A percentile compares a stretch with the other conserved stretches of the same genome.
phyloP scores from a whole-genome alignment of 1,284 basidiomycete genomes.

The Singerocomus rubriflavus region DNA sequence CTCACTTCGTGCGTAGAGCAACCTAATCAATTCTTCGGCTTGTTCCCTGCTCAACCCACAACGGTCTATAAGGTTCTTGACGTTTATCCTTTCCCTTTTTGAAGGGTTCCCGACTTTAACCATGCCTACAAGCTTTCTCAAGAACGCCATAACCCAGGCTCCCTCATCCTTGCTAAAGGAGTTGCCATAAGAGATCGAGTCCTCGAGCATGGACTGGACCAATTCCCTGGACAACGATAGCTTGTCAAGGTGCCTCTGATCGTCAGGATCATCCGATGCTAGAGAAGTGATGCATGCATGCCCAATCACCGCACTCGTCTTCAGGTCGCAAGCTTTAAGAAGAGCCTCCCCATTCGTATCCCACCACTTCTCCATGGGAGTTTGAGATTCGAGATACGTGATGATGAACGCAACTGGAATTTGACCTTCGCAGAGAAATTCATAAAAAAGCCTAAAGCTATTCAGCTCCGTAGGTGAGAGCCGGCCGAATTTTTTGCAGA shows the following conservation, averaged over 20 bases:
- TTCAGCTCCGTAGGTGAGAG: slow-evolving; percentile 19
- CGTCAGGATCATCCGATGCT: background rate
- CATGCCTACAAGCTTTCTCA: too few species aligned
- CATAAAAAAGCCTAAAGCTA: slow-evolving; percentile 27
- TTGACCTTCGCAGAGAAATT: slow-evolving; percentile 24
- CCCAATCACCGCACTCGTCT: slow-evolving; percentile 3
- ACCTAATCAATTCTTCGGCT: background rate
- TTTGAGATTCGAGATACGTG: slow-evolving; percentile 14
- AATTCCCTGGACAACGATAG: background rate
- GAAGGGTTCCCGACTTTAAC: too few species aligned
- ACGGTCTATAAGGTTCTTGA: background rate
- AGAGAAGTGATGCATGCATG: slow-evolving; percentile 19
- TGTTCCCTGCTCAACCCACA: background rate
- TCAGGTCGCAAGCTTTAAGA: background rate
- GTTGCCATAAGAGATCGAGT: background rate
- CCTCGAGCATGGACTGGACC: slow-evolving; percentile 8
- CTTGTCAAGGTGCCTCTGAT: background rate
- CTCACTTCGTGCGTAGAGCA: slow-evolving; percentile 12
- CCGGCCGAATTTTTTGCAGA: slow-evolving; percentile 25
- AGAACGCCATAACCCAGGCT: background rate
- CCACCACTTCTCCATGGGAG: slow-evolving; percentile 10
- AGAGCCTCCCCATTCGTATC: background rate
- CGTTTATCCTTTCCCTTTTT: background rate
- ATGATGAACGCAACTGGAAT: slow-evolving; percentile 32
- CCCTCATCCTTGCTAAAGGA: too few species aligned